Base-by-base conservation (phyloP, 371 early-diverging fungal species). In the Vairimorpha necatrix region DNA sequence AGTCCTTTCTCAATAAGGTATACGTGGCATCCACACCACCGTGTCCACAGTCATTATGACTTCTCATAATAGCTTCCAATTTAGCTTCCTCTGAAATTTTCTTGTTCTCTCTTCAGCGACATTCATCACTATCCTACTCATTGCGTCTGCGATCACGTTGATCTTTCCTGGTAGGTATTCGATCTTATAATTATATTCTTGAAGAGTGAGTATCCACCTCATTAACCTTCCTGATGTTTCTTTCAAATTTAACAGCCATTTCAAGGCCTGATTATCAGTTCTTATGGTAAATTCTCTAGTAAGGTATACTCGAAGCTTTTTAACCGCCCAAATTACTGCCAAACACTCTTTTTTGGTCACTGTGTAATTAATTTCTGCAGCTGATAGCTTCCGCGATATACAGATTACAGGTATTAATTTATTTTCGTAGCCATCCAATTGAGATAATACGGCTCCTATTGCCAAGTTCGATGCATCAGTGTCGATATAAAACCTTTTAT, bases 401-500 rank as follows among this genome's bases (percentile, higher is more conserved):
- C 32, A 72, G 34, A 36, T 26, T 20, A 72, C 28, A 13, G 72
- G 26, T 3, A 20, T 11, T 18, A n/a, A 7, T 20, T n/a, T 3
- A 20, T 22, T 22, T 11, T 18, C n/a, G n/a, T n/a, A n/a, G n/a
- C n/a, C 4, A 2, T 50, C 46, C 14, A 61, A 34, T 65, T 73
- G 73, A 18, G 11, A 36, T 7, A 73, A 42, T 2, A 46, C 30
- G 1, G 58, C 74, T 0, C 73, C 72, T 74, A 74, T 42, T 0
- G 74, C 38, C 0, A 36, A 39, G 30, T 78, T 28, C 48, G 78
- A 72, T 7, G 78, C 73, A 26, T 67, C 73, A 24, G 71, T 16
- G 16, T 42, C 9, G 16, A 42, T 42, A 42, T 42, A 42, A 42
- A 42, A 42, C 16, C 16, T 42, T 7, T 7, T 16, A 42, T 42